Evolutionary conservation across 164 flowering plant genomes (phyloP), one percentile per base, ranked within the genome.

Genomic region (Nelumbo lutea): DNA sequence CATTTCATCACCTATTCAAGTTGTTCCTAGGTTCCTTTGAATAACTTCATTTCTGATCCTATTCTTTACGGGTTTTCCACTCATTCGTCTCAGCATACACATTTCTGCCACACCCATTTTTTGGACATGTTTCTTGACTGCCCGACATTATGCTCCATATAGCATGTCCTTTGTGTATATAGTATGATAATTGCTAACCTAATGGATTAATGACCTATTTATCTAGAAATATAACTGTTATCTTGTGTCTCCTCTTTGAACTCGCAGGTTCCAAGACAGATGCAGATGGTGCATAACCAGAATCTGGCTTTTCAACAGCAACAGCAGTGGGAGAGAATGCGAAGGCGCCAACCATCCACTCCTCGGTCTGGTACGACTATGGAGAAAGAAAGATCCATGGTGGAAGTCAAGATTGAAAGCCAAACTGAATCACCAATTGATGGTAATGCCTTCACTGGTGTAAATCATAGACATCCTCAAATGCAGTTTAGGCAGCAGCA

Each of bases 321-420:
- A 69, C 94, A 83, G 72, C 92, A 85, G 62, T 79, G 79, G 81
- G 86, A 84, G 8, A 85, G 81, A 74, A 74, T 82, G 76, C 80
- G 86, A 64, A 74, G 84, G 64, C 85, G 85, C 27, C 93, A 84
- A 68, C 72, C 78, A 58, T 39, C 88, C 11, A 78, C 81, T 59
- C 84, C 92, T 68, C 88, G 86, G 13, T 71, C 87, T 60, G 77
- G 61, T 60, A 80, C 84, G 83, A 86, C 75, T 67, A 71, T 83
- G 56, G 90, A 91, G 39, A 90, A 79, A 75, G 88, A 84, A 62
- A 81, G 88, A 52, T 84, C 89, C 43, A 10, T 87, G 80, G 83
- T 87, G 27, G 87, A 91, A 77, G 99, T 92, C 38, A 96, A 96
- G 82, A 51, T 87, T 69, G 98, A 96, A 77, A 82, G 78, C 73